Base-by-base conservation (phyloP, 495 filamentous ascomycete species). In the Penicillium coffeae region DNA sequence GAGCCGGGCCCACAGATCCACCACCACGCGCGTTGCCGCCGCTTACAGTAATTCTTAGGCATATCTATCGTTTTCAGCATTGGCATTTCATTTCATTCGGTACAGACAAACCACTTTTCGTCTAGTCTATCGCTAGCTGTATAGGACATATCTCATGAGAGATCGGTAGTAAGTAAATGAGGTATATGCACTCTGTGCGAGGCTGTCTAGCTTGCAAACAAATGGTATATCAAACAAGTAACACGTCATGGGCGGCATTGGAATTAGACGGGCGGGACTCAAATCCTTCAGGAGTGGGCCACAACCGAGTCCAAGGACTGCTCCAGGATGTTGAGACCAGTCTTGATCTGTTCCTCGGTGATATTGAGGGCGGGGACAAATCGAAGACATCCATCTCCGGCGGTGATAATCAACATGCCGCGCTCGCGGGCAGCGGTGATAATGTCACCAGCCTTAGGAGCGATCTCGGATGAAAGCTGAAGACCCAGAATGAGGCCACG, bases 381-480 rank as follows among this genome's bases (percentile, higher is more conserved):
- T 22, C 90, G 75, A 37, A 96, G 67, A 38, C 89, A 92, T 58
- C 96, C 92, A 3, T 82, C 87, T 3, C 93, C 93, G 25, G 88
- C 90, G 1, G 89, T 96, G 56, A 98, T 96, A 14, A 97, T 74
- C 62, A 98, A 56, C 69, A 98, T 56, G 0, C 93, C 94, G 39
- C 90, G 73, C 74, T 98, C 90, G 48, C 94, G 72, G 20, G 90
- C 90, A 2, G 89, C 90, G 44, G 81, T 87, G 27, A 98, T 77
- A 36, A 98, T 77, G 32, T 76, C 73, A 12, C 58, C 58, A 8
- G 70, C 71, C 64, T 70, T 75, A 8, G 78, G 65, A 3, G 77
- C 70, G 30, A 87, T 87, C 59, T 89, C 84, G 42, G 77, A 69
- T 6, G 70, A 80, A 39, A 98, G 67, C 70, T 97, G 93, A 27